Base-by-base conservation (phyloP, 2,329 filamentous ascomycete genomes). In the Cryphonectria carpinicola region DNA sequence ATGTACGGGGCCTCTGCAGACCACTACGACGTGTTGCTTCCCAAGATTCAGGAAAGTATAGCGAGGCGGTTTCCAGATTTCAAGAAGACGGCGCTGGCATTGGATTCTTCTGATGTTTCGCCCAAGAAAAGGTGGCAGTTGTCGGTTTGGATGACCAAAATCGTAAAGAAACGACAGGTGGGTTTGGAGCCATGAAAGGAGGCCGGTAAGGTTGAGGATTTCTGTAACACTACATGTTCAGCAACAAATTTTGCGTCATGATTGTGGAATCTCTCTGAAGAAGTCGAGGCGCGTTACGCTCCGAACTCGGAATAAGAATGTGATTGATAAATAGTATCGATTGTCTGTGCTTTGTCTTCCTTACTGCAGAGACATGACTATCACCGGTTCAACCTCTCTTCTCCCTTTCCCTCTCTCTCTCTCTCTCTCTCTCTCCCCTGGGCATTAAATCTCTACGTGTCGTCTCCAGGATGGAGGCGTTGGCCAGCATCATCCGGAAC, bases 71-170 rank as follows among this genome's bases (percentile, higher is more conserved):
- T 72, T n/a, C 71, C 71, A 3, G 71, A 72, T 25, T 22, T 68
- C 37, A 69, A 70, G 39, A 68, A 43, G 22, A 67, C 68, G n/a
- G 37, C 64, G n/a, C 37, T 67, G 56, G 41, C 67, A n/a, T 25
- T 56, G 39, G 71, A 70, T n/a, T 46, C 63, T 2, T 63, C 39
- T 0, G 43, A 65, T 13, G 22, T 58, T 22, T 37, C 49, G 19
- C 70, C 67, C 7, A 70, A 63, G 39, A 72, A 72, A 54, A 54
- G 66, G 63, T 64, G 71, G 68, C 68, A 72, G 25, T 25, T 72
- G 17, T 65, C 65, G 13, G 28, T 68, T n/a, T 72, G 65, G 68
- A 70, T 72, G 68, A 65, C 71, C 11, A 72, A 49, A 46, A 49
- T 70, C 37, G 65, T 68, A 7, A 72, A 68, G 32, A 72, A 49